Evolutionary conservation across 257 asterid species (phyloP).

Genomic region (Primulina tabacum): DNA sequence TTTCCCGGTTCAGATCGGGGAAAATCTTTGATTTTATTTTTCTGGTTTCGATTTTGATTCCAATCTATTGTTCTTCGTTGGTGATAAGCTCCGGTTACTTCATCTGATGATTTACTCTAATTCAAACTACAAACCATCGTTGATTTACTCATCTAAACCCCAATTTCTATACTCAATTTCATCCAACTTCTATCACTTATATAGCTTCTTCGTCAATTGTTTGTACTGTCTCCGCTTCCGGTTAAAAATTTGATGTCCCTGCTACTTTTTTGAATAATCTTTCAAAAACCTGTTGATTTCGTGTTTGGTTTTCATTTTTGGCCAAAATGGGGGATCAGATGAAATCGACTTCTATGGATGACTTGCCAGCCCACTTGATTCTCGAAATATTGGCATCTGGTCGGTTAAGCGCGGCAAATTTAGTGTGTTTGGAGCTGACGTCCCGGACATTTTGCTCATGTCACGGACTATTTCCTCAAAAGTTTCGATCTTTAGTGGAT

Average conservation of each 20-base stretch:
- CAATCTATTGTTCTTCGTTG: constrained; percentile 1
- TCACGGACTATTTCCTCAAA: constrained; percentile 50
- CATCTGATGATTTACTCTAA: constrained; percentile 43
- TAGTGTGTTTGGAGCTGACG: constrained; percentile 60
- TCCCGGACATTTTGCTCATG: constrained; percentile 47
- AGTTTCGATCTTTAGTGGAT: constrained; percentile 61
- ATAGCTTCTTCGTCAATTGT: constrained; percentile 39
- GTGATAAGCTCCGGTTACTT: constrained; percentile 26
- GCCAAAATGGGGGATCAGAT: constrained; percentile 55
- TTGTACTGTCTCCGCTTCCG: constrained; percentile 42
- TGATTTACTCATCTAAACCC: constrained; percentile 35
- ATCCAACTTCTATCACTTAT: constrained; percentile 47
- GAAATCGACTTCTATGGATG: constrained; percentile 48
- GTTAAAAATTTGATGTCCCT: constrained; percentile 38
- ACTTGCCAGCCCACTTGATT: constrained; percentile 67
- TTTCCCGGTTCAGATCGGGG: not conserved
- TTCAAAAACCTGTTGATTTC: constrained; percentile 5
- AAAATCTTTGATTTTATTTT: no score
- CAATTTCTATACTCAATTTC: constrained; percentile 42
- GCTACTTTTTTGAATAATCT: constrained; percentile 17
- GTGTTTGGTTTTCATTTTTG: constrained; percentile 10
- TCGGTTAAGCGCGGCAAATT: constrained; percentile 57
- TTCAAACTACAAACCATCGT: constrained; percentile 26
- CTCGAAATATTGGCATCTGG: constrained; percentile 70
- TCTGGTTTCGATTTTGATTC: not conserved